phyloP scores from a whole-genome alignment of 768 basidiomycete species.

The Kondoa subrosea region DNA sequence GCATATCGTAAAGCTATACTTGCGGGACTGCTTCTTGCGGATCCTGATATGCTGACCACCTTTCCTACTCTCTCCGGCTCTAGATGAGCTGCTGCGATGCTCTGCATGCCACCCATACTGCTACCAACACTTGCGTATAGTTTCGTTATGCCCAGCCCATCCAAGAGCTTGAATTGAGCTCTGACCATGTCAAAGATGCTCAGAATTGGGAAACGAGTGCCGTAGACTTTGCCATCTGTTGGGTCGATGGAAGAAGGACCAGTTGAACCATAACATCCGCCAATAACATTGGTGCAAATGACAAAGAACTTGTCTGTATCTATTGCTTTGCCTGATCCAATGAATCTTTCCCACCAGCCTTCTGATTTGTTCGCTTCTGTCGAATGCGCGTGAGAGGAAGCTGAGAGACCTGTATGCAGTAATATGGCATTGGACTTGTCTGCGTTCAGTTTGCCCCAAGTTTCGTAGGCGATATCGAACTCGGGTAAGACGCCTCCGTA shows the following conservation, averaged over 20 bases:
- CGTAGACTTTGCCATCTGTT: slow-evolving; percentile 42
- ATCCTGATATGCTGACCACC: slow-evolving; percentile 85
- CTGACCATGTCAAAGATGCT: slow-evolving; percentile 95
- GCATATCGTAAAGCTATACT: slow-evolving; percentile 92
- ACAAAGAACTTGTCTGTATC: slow-evolving; percentile 86
- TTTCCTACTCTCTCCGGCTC: slow-evolving; percentile 74
- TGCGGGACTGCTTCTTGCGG: slow-evolving; percentile 75
- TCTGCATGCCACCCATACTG: slow-evolving; percentile 98
- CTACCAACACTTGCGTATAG: slow-evolving; percentile 86
- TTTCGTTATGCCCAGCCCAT: slow-evolving; percentile 62
- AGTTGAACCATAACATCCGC: slow-evolving; percentile 93
- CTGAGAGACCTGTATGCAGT: slow-evolving; percentile 87
- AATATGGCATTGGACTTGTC: slow-evolving; percentile 72
- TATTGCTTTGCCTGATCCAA: slow-evolving; percentile 81
- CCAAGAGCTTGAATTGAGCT: slow-evolving; percentile 73
- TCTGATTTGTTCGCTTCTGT: slow-evolving; percentile 56
- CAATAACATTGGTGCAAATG: slow-evolving; percentile 89
- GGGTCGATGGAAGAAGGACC: slow-evolving; percentile 77
- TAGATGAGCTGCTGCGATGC: slow-evolving; percentile 84
- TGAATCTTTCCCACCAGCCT: slow-evolving; percentile 99
- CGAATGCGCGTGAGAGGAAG: slow-evolving; percentile 83
- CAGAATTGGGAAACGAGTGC: slow-evolving; percentile 75
- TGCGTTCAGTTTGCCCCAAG: slow-evolving; percentile 80
- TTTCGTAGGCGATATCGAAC: slow-evolving; percentile 87
- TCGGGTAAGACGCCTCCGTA: slow-evolving; percentile 47